These are phyloP conservation scores for Zymoseptoria tritici DNA, from an alignment of 2,329 filamentous ascomycete species.

Conservation along the genomic window DNA sequence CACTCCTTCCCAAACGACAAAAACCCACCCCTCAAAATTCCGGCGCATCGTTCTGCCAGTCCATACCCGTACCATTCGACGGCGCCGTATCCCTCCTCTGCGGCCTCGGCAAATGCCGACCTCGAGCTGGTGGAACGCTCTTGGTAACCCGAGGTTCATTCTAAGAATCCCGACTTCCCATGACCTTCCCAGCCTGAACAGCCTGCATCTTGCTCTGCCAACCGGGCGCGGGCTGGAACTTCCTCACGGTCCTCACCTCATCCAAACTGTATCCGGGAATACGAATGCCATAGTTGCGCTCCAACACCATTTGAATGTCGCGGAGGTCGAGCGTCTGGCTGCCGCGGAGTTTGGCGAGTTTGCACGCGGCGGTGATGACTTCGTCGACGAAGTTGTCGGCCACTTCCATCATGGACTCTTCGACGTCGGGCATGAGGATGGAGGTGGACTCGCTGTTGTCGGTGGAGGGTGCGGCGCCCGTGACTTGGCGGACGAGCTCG, in stretches of 20 bases:
- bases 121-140: not conserved
- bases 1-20: not conserved
- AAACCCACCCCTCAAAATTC: not conserved
- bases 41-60: not conserved
- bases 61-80: not conserved
- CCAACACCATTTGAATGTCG: slow-evolving; percentile 49
- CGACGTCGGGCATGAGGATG: slow-evolving; percentile 80
- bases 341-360: slow-evolving; percentile 85
- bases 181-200: slow-evolving; percentile 82
- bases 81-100: not conserved
- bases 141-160: not conserved
- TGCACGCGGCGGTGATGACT: slow-evolving; percentile 78
- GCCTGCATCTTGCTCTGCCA: slow-evolving; percentile 98
- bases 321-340: slow-evolving; percentile 80
- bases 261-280: slow-evolving; percentile 93
- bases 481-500: slow-evolving; percentile 88
- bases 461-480: slow-evolving; percentile 66
- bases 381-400: slow-evolving; percentile 94
- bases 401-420: slow-evolving; percentile 86
- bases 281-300: slow-evolving; percentile 65
- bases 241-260: slow-evolving; percentile 87
- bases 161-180: slow-evolving; percentile 33
- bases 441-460: slow-evolving; percentile 51
- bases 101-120: not conserved
- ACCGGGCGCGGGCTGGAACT: slow-evolving; percentile 76